These are phyloP conservation scores for Penicillium canariense DNA, from an alignment of 495 filamentous ascomycete species.

Conservation along the genomic window DNA sequence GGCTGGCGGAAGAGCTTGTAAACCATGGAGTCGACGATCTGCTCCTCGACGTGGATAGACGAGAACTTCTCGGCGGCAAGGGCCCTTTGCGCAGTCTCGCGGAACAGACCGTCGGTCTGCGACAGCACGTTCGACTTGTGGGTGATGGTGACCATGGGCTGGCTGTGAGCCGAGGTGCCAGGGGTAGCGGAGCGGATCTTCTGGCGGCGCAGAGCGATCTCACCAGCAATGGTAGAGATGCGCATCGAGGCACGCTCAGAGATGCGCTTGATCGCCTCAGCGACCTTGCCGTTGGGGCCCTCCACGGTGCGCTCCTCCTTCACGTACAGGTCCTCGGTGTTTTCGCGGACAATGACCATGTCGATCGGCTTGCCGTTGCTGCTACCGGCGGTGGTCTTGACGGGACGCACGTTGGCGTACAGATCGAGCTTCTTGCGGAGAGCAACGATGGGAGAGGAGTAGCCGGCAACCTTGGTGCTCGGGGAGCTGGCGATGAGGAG, in stretches of 20 bases:
- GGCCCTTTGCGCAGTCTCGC: conserved; percentile 68
- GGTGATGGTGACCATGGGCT: conserved; percentile 88
- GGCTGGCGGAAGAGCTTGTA: conserved; percentile 99
- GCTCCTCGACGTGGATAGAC: conserved; percentile 77
- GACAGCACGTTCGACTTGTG: conserved; percentile 98
- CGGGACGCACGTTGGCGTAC: conserved; percentile 96
- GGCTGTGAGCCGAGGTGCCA: conserved; percentile 54
- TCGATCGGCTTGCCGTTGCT: conserved; percentile 68
- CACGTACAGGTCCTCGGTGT: conserved; percentile 98
- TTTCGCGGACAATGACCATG: conserved; percentile 97
- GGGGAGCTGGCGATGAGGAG: conserved; percentile 58
- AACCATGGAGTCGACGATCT: conserved; percentile 98
- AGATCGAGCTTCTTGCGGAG: conserved; percentile 92
- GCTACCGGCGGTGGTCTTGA: conserved; percentile 69
- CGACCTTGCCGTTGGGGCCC: conserved; percentile 72
- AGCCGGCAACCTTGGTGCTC: conserved; percentile 81
- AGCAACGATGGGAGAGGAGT: conserved; percentile 96
- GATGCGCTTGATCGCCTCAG: conserved; percentile 97
- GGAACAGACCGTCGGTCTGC: conserved; percentile 96
- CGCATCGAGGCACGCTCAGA: conserved; percentile 75
- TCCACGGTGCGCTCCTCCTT: conserved; percentile 89
- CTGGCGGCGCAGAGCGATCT: conserved; percentile 86
- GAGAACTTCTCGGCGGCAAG: conserved; percentile 63
- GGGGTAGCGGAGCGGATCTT: conserved; percentile 61
- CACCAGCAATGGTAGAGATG: conserved; percentile 90